These are phyloP conservation scores for Schwanniomyces sp. DNA, from an alignment of 805 yeast genomes.

Conservation along the genomic window DNA sequence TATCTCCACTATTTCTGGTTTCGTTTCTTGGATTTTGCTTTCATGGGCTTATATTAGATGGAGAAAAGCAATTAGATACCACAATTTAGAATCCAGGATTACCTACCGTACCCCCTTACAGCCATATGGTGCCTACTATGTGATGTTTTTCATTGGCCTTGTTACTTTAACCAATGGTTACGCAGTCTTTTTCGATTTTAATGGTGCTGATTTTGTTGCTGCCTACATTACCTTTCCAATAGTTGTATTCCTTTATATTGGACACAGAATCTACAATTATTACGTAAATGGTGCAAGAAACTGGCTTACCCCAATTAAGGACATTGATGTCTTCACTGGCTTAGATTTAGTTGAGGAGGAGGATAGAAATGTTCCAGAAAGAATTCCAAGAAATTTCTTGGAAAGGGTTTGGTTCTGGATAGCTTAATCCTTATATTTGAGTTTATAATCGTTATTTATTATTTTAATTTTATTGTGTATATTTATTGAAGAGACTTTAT, in stretches of 20 bases:
- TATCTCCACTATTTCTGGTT: constrained; percentile 65
- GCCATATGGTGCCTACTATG: constrained; percentile 58
- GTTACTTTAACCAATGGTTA: constrained; percentile 72
- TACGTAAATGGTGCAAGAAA: constrained; percentile 20
- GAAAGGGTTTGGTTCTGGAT: constrained; percentile 54
- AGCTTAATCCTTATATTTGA: constrained; percentile 22
- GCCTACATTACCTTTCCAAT: constrained; percentile 70
- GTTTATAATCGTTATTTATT: neutral
- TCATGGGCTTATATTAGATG: constrained; percentile 57
- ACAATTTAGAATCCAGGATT: constrained; percentile 53
- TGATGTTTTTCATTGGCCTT: constrained; percentile 49
- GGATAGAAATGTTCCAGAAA: constrained; percentile 36
- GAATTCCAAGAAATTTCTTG: constrained; percentile 38
- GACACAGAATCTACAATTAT: constrained; percentile 52
- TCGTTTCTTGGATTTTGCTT: constrained; percentile 60
- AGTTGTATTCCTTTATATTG: constrained; percentile 52
- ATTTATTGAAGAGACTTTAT: neutral
- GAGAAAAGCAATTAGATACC: constrained; percentile 60
- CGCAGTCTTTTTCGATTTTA: constrained; percentile 62
- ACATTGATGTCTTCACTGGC: constrained; percentile 62
- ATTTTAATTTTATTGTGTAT: neutral
- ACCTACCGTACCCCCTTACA: constrained; percentile 58
- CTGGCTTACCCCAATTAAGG: constrained; percentile 52
- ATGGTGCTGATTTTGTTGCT: constrained; percentile 60
- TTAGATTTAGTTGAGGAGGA: constrained; percentile 60